Base-by-base conservation (phyloP, 2,329 filamentous ascomycete species). In the Capronia coronata region DNA sequence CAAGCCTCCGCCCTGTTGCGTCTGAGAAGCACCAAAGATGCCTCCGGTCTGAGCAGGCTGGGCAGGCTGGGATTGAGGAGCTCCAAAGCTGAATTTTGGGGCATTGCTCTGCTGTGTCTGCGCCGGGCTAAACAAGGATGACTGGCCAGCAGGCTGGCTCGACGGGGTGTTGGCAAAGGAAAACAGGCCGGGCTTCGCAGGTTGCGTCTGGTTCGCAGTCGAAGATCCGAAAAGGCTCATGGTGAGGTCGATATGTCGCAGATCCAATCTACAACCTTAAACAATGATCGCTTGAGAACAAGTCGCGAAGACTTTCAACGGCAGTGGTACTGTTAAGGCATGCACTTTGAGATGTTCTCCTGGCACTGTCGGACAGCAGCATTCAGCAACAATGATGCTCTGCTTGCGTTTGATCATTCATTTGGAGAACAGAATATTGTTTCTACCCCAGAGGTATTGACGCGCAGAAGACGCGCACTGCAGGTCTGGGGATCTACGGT, bases 1-100 rank as follows among this genome's bases (percentile, higher is more conserved):
- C 13, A 71, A 54, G 27, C 66, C 64, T 50, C 61, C 59, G 14
- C 59, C 49, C 21, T 34, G 30, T 19, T 48, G 48, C 32, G 41
- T 18, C 35, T 52, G 49, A 19, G 49, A 45, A 2, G 58, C 49
- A 14, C 62, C 63, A 42, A 68, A 67, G 5, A 66, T 46, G 2
- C 62, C 57, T 27, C 59, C 60, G 14, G 61, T 51, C 53, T 65
- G 56, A 22, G 57, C 55, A 35, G 54, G 51, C 46, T 61, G 61
- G 16, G 58, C 52, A 35, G 54, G 51, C 46, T 61, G 61, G 16
- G 58, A 53, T 37, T 48, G 47, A 13, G 48, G 38, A 19, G 43
- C 43, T 32, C 56, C 46, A 19, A 57, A 54, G 43, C 48, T 48
- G 46, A 57, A 54, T 9, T 23, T 49, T 2, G 51, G 43, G n/a